phyloP scores from a whole-genome alignment of 2,329 filamentous ascomycete genomes.

The Ophiostoma angusticollis region DNA sequence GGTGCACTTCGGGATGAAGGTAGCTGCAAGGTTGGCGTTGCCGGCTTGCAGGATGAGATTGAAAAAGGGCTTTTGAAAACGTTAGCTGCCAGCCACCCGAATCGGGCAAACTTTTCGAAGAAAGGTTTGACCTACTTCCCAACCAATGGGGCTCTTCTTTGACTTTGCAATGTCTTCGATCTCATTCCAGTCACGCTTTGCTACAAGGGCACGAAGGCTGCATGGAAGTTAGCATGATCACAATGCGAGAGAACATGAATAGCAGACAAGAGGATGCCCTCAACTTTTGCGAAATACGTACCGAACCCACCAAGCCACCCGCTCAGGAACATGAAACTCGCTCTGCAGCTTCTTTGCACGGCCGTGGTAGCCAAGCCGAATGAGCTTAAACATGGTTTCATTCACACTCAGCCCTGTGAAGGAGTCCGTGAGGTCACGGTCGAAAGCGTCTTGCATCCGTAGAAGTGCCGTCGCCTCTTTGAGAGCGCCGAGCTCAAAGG shows the following conservation, averaged over 20 bases:
- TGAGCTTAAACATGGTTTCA: constrained; percentile 81
- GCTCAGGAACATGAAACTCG: constrained; percentile 89
- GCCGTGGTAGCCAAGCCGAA: constrained; percentile 68
- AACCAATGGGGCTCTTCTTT: constrained; percentile 85
- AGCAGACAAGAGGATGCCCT: too few species aligned
- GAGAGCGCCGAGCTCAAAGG: constrained; percentile 60
- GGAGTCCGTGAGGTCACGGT: constrained; percentile 64
- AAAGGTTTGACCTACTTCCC: constrained; percentile 55
- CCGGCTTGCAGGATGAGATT: constrained; percentile 80
- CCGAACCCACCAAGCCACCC: constrained; percentile 75
- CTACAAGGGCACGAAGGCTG: constrained; percentile 74
- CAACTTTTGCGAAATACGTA: constrained; percentile 21
- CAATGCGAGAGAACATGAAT: too few species aligned
- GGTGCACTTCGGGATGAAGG: constrained; percentile 82
- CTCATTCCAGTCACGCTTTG: constrained; percentile 82
- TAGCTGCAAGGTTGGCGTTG: constrained; percentile 71
- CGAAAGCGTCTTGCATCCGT: constrained; percentile 74
- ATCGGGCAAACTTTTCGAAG: neutral
- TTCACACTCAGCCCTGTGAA: constrained; percentile 81
- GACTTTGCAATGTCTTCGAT: constrained; percentile 71
- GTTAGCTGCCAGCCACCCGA: neutral
- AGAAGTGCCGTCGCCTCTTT: constrained; percentile 71
- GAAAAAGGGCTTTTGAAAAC: constrained; percentile 63
- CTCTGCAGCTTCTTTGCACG: constrained; percentile 76
- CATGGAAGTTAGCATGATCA: neutral